Percentiles rank a stretch among this genome's conserved stretches.
phyloP scores from a whole-genome alignment of 2,329 filamentous ascomycete genomes.

The Exophiala dermatitidis region DNA sequence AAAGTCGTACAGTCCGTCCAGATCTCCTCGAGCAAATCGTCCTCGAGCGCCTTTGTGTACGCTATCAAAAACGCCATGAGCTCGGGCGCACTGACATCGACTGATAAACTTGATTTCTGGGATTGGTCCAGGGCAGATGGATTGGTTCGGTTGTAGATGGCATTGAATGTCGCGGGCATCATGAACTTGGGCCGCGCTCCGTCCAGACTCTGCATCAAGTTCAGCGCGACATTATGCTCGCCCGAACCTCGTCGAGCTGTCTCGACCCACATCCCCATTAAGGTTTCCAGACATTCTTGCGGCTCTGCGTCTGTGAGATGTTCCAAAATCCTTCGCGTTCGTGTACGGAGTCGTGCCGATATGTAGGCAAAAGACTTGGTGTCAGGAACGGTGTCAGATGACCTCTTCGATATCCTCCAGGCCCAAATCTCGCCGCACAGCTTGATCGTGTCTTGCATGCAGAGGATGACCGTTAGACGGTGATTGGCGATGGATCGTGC shows the following conservation, averaged over 20 bases:
- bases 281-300: slow-evolving; percentile 84
- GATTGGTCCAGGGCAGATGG: slow-evolving; percentile 68
- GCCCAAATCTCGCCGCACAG: slow-evolving; percentile 93
- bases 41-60: slow-evolving; percentile 82
- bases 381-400: slow-evolving; percentile 57
- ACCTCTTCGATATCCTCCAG: slow-evolving; percentile 63
- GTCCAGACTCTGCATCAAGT: slow-evolving; percentile 81
- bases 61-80: slow-evolving; percentile 83
- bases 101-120: slow-evolving; percentile 80
- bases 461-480: slow-evolving; percentile 84
- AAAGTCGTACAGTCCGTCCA: slow-evolving; percentile 94
- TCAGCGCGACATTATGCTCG: slow-evolving; percentile 58
- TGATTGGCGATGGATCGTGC: slow-evolving; percentile 86
- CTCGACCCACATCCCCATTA: slow-evolving; percentile 73
- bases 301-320: slow-evolving; percentile 89
- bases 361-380: slow-evolving; percentile 83
- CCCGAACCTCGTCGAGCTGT: slow-evolving; percentile 39
- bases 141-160: slow-evolving; percentile 90
- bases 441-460: slow-evolving; percentile 89
- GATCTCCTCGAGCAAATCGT: slow-evolving; percentile 97
- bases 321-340: slow-evolving; percentile 78
- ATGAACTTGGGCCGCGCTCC: slow-evolving; percentile 85
- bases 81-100: slow-evolving; percentile 73
- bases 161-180: slow-evolving; percentile 89
- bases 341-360: slow-evolving; percentile 81